Evolutionary conservation across 2,329 filamentous ascomycete genomes (phyloP).

Genomic region (Leptographium wingfieldii): DNA sequence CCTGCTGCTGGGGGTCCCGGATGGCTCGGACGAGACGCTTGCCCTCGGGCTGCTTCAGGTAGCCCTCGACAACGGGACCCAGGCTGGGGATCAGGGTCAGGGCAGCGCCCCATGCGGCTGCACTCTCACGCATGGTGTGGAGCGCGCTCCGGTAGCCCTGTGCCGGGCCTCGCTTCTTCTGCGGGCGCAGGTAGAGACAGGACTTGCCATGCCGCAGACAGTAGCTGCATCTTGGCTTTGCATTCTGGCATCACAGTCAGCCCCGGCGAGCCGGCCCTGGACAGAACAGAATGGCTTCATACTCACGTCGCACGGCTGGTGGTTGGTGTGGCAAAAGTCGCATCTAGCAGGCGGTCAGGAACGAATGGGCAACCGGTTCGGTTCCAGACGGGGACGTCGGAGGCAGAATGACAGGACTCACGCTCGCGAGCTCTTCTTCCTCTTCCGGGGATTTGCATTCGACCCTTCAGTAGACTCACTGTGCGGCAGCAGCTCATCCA

Average conservation of each 20-base stretch:
- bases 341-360: slow-evolving; percentile 19
- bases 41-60: slow-evolving; percentile 19
- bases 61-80: slow-evolving; percentile 23
- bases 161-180: slow-evolving; percentile 25
- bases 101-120: slow-evolving; percentile 25
- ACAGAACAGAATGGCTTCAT: neutral
- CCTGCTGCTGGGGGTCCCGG: slow-evolving; percentile 23
- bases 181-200: slow-evolving; percentile 24
- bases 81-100: slow-evolving; percentile 23
- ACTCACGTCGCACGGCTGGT: slow-evolving; percentile 30
- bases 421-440: slow-evolving; percentile 24
- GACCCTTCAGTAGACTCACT: slow-evolving; percentile 12
- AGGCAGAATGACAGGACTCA: slow-evolving; percentile 4
- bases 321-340: slow-evolving; percentile 34
- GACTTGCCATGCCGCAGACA: slow-evolving; percentile 27
- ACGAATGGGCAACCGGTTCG: neutral
- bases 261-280: neutral
- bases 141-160: slow-evolving; percentile 26
- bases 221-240: slow-evolving; percentile 31
- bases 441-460: slow-evolving; percentile 20
- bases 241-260: slow-evolving; percentile 18
- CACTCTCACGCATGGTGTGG: slow-evolving; percentile 26
- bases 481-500: slow-evolving; percentile 9
- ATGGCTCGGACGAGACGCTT: slow-evolving; percentile 19
- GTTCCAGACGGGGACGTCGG: neutral